Base-by-base conservation (phyloP, 441 rosid genomes). In the Brassica balearica region DNA sequence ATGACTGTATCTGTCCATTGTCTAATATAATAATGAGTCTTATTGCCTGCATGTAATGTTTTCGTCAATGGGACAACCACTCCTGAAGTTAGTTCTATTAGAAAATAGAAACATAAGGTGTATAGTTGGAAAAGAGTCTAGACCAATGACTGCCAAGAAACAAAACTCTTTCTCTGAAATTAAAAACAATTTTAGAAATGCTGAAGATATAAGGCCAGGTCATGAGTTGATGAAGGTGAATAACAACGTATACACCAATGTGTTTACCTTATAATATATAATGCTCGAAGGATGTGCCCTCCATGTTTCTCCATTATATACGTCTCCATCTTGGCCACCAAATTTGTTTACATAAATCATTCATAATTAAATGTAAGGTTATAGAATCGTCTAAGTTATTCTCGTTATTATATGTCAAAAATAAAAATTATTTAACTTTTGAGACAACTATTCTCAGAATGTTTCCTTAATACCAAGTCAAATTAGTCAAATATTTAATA, bases 201-300 rank as follows among this genome's bases (percentile, higher is more conserved):
- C 10, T 34, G 41, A 34, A 34, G 41, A 34, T 34, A 2, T 34
- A 34, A 6, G 2, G 41, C 41, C 41, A 34, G 41, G 41, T 34
- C 41, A 34, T 34, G 36, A 32, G 36, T 32, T 32, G 36, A 32
- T 32, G 41, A 34, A 34, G 41, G 41, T 34, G 41, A 34, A 34
- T 34, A 7, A 7, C 41, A 34, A 34, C 2, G 2, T 1, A 34
- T 34, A 34, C 41, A 34, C 41, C 41, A 34, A 34, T 61, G 36
- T 61, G 6, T 62, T 62, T 69, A 41, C 12, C 73, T 43, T 68
- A 51, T 29, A 60, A 60, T 76, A 68, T 43, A 10, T n/a, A 53
- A 53, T 27, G 14, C 43, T 27, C 41, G 29, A 32, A 71, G 71
- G 41, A 56, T 71, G 81, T 71, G 81, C 41, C 36, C 14, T 72